A percentile compares a stretch with the other conserved stretches of the same genome.
phyloP scores from a whole-genome alignment of 305 asterid genomes.

The Galium porrigens region DNA sequence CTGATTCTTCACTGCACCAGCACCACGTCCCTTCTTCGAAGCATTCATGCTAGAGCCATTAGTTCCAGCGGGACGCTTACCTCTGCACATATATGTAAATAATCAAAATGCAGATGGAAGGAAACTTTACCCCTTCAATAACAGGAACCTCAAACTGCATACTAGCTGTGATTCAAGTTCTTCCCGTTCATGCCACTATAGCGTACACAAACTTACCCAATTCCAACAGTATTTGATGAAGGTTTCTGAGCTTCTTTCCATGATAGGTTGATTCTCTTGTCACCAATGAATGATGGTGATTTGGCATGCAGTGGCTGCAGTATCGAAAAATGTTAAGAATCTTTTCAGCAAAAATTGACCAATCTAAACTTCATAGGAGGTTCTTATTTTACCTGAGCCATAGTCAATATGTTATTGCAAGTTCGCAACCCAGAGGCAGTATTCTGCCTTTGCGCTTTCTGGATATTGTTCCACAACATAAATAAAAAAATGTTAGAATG shows the following conservation, averaged over 20 bases:
- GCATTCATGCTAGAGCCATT: constrained; percentile 33
- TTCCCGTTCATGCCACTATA: neutral
- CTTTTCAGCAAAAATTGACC: constrained; percentile 16
- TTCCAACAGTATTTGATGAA: constrained; percentile 31
- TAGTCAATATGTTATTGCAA: constrained; percentile 80
- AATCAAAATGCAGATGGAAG: neutral
- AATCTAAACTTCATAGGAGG: neutral
- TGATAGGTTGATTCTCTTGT: constrained; percentile 57
- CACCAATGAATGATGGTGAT: constrained; percentile 76
- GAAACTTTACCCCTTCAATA: neutral
- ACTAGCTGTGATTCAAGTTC: neutral
- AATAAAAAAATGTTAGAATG: constrained; percentile 4
- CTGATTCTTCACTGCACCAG: constrained; percentile 30
- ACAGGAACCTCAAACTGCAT: neutral
- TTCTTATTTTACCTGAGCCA: constrained; percentile 53
- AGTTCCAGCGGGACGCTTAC: constrained; percentile 44
- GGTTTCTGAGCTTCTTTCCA: constrained; percentile 72
- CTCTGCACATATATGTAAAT: constrained; percentile 27
- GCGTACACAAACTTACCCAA: constrained; percentile 40
- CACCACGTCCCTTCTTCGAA: constrained; percentile 53
- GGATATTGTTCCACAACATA: constrained; percentile 23
- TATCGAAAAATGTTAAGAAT: constrained; percentile 11
- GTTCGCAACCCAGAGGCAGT: constrained; percentile 59
- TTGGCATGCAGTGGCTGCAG: constrained; percentile 73
- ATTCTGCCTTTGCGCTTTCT: constrained; percentile 72